A percentile compares a stretch with the other conserved stretches of the same genome.
These are phyloP conservation scores for Suillus paluster DNA, from an alignment of 768 basidiomycete genomes.

Conservation along the genomic window DNA sequence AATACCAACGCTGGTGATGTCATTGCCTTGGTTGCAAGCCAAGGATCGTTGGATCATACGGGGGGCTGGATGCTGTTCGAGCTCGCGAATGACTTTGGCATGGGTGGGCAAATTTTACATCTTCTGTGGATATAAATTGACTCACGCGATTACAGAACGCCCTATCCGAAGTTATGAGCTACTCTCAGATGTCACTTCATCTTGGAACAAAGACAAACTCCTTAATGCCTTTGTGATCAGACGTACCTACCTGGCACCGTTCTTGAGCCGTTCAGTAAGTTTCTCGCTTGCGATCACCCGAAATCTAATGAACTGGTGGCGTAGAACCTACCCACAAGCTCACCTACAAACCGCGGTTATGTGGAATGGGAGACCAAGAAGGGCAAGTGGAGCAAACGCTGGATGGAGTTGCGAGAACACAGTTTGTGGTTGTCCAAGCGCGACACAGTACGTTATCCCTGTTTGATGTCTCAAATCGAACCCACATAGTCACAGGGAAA, in stretches of 20 bases:
- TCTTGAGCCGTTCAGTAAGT: conserved; percentile 65
- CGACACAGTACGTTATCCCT: conserved; percentile 66
- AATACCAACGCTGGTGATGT: conserved; percentile 76
- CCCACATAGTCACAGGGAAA: conserved; percentile 60
- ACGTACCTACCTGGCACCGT: conserved; percentile 64
- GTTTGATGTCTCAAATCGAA: neutral
- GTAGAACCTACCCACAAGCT: conserved; percentile 52
- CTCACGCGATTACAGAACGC: conserved; percentile 61
- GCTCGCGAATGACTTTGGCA: conserved; percentile 87
- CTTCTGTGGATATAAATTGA: conserved; percentile 9
- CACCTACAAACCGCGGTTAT: conserved; percentile 56
- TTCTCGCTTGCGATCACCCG: conserved; percentile 15
- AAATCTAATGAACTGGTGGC: conserved; percentile 50
- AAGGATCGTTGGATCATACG: conserved; percentile 67
- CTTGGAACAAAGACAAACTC: conserved; percentile 87
- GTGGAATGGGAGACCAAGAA: conserved; percentile 91
- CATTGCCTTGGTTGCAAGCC: conserved; percentile 61
- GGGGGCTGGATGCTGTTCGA: conserved; percentile 91
- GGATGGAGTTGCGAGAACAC: conserved; percentile 86
- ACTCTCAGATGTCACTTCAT: conserved; percentile 75
- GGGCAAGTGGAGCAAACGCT: conserved; percentile 95
- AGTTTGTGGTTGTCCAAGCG: conserved; percentile 88
- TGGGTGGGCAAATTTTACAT: conserved; percentile 64
- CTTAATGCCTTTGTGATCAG: conserved; percentile 83
- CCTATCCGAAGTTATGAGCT: conserved; percentile 88